phyloP scores from a whole-genome alignment of 306 rosid genomes.

The Cicer cuneatum region DNA sequence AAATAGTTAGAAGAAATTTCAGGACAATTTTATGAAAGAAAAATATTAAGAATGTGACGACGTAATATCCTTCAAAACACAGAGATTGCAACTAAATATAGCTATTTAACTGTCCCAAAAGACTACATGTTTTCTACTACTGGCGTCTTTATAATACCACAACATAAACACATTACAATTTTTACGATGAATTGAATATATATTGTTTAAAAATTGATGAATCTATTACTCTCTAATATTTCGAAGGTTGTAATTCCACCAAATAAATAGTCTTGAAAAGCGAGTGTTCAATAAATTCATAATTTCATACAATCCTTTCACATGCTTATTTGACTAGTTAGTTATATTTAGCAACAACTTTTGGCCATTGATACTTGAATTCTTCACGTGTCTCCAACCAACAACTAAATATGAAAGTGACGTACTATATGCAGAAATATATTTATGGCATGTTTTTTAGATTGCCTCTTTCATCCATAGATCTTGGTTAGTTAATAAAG shows the following conservation, averaged over 20 bases:
- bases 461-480: conserved; percentile 14
- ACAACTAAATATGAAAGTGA: not conserved
- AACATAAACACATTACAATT: too few species aligned
- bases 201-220: conserved; percentile 8
- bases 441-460: conserved; percentile 1
- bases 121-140: too few species aligned
- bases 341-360: conserved; percentile 5
- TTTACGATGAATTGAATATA: too few species aligned
- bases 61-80: too few species aligned
- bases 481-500: not conserved
- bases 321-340: conserved; percentile 22
- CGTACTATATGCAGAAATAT: not conserved
- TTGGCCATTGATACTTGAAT: not conserved
- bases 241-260: conserved; percentile 9
- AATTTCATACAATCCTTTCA: conserved; percentile 13
- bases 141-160: too few species aligned
- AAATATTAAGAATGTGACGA: too few species aligned
- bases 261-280: conserved; percentile 19
- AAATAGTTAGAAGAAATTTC: too few species aligned
- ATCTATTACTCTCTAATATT: conserved; percentile 26
- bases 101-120: too few species aligned
- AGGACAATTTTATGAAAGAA: too few species aligned
- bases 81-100: too few species aligned
- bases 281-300: not conserved
- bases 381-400: conserved; percentile 15